Evolutionary conservation across 805 yeast genomes (phyloP), one percentile per base, ranked within the genome.

Genomic region (Saturnispora mendoncae): DNA sequence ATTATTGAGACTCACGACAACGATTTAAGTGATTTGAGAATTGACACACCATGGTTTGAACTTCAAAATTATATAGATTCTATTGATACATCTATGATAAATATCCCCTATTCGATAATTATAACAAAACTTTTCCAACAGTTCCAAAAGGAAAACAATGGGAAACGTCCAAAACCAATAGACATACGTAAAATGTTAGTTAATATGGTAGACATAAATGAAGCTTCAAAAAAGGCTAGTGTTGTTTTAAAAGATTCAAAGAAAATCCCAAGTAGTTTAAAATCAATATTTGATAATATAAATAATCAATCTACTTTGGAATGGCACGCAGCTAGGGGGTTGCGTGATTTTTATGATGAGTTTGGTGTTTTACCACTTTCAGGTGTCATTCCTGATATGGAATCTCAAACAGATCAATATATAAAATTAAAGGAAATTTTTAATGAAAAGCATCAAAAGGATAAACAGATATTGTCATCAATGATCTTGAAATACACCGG

Each of bases 301-400:
- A 46, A 53, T 2, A 23, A 40, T 6, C 24, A 33, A n/a, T 19
- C 19, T 18, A 13, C 13, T 24, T 37, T 10, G 51, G 62, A 50
- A 52, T 86, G 94, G 95, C 55, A 72, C 2, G 66, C 75, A 15
- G 66, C 72, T 0, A 61, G 58, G 31, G 82, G 87, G 0, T 62
- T 85, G 38, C 62, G 68, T 33, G 45, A 49, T 6, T 86, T 77
- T 56, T 67, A 76, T 31, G 58, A 63, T 18, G 52, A 57, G 14
- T 53, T 60, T 35, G 50, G 54, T 3, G 55, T 62, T 4, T 63
- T 84, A n/a, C 95, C 95, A 0, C 58, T 85, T 2, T 68, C 80
- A 3, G 95, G 94, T 0, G 70, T 64, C 0, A 55, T 88, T 5
- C 95, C 95, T 0, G 97, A 88, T 56, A 90, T 90, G 96, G 81